A percentile compares a stretch with the other conserved stretches of the same genome.
Conservation (phyloP, 805 yeast species). For the Metschnikowia orientalis region DNA sequence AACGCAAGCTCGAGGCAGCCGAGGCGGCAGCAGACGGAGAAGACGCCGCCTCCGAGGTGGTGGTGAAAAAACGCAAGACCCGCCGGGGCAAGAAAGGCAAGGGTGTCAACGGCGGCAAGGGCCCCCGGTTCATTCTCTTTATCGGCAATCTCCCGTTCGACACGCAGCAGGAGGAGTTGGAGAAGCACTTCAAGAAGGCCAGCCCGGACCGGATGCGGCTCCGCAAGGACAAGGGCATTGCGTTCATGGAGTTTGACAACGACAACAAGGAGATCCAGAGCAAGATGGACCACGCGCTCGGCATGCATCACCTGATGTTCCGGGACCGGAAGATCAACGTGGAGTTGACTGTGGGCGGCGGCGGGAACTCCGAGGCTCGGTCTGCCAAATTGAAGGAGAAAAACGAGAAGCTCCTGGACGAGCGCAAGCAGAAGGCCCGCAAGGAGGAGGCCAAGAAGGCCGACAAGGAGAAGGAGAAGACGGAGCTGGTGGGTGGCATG, state of each 20-base stretch:
- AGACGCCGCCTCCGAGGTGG: conserved; percentile 32
- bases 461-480: conserved; percentile 26
- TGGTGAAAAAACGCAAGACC: conserved; percentile 65
- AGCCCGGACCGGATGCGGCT: conserved; percentile 74
- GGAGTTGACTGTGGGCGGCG: conserved; percentile 97
- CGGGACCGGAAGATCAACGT: conserved; percentile 82
- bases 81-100: conserved; percentile 74
- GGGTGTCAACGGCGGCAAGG: conserved; percentile 44
- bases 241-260: conserved; percentile 76
- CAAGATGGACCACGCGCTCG: conserved; percentile 78
- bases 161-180: conserved; percentile 55
- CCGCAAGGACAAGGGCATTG: conserved; percentile 84
- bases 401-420: conserved; percentile 69
- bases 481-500: conserved; percentile 28
- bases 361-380: conserved; percentile 77
- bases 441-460: conserved; percentile 42
- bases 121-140: conserved; percentile 74
- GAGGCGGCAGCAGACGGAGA: no score
- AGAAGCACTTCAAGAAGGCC: conserved; percentile 66
- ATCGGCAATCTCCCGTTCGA: conserved; percentile 88
- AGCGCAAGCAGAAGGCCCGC: conserved; percentile 55
- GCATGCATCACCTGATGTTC: conserved; percentile 73
- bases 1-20: conserved; percentile 2
- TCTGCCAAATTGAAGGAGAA: conserved; percentile 65
- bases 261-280: conserved; percentile 61